A percentile compares a stretch with the other conserved stretches of the same genome.
phyloP scores from a whole-genome alignment of 73 alveolate genomes.

The Symbiodinium pilosum region DNA sequence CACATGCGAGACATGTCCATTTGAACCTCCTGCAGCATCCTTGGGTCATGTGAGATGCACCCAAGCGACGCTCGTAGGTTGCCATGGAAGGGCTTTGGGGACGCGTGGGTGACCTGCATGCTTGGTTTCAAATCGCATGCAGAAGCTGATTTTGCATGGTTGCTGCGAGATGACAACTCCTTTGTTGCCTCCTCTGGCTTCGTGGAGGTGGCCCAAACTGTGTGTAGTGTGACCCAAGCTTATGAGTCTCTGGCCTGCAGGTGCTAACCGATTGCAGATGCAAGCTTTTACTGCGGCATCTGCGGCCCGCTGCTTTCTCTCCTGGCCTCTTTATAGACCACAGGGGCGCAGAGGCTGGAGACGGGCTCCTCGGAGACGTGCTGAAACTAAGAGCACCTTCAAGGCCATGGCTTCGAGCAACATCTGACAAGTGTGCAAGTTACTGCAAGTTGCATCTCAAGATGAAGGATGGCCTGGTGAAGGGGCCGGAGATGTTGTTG shows the following conservation, averaged over 20 bases:
- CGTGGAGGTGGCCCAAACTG: constrained; percentile 75
- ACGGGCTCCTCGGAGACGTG: background rate
- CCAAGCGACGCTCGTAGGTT: constrained; percentile 27
- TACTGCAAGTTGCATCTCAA: background rate
- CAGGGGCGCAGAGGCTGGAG: background rate
- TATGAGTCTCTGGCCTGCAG: constrained; percentile 55
- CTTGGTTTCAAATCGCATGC: background rate
- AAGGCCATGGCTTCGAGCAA: too few species aligned
- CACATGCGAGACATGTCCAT: too few species aligned
- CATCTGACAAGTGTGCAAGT: background rate
- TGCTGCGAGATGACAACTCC: background rate
- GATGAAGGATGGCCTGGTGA: constrained; percentile 5
- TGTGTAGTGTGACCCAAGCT: constrained; percentile 22
- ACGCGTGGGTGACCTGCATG: constrained; percentile 5
- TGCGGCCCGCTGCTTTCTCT: background rate
- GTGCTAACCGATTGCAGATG: background rate
- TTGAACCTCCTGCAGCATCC: too few species aligned
- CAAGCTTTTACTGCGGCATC: background rate
- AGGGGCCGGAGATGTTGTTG: background rate
- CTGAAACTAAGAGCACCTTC: background rate
- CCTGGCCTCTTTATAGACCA: constrained; percentile 3
- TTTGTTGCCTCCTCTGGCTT: background rate
- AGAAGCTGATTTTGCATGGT: background rate
- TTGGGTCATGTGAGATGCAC: background rate
- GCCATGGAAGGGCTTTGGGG: constrained; percentile 5